A percentile compares a stretch with the other conserved stretches of the same genome.
Conservation (phyloP, 176 grass and related monocot genomes). For the Thalia dealbata region DNA sequence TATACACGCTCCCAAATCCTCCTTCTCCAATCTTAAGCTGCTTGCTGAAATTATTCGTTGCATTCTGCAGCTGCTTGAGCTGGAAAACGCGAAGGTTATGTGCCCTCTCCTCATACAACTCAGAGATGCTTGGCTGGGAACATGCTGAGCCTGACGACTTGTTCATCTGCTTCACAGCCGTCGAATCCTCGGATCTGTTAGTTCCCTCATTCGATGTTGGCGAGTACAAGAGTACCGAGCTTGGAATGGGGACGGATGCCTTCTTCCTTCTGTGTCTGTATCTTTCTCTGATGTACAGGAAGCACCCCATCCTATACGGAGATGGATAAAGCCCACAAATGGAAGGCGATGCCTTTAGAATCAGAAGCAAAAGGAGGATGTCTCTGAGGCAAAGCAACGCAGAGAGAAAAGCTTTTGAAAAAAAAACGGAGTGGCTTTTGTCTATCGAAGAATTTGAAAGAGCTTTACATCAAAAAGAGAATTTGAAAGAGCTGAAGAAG, state of each 20-base stretch:
- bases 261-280: neutral
- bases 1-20: constrained; percentile 3
- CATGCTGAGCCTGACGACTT: neutral
- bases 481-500: neutral
- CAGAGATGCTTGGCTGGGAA: constrained; percentile 1
- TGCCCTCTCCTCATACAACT: constrained; percentile 4
- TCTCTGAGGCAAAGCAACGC: neutral
- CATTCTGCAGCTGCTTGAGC: constrained; percentile 4
- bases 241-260: neutral
- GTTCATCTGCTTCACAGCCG: neutral
- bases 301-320: neutral
- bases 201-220: neutral
- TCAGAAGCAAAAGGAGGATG: neutral
- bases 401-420: neutral
- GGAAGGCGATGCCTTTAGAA: neutral
- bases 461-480: too few relatives aligned
- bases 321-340: neutral
- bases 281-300: neutral
- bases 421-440: neutral
- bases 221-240: neutral
- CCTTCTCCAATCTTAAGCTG: constrained; percentile 1
- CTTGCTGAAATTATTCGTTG: constrained; percentile 7
- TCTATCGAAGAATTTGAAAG: neutral
- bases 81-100: constrained; percentile 4
- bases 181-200: neutral